These are phyloP conservation scores for Pseudopyricularia javanii DNA, from an alignment of 2,329 filamentous ascomycete species.

Conservation along the genomic window DNA sequence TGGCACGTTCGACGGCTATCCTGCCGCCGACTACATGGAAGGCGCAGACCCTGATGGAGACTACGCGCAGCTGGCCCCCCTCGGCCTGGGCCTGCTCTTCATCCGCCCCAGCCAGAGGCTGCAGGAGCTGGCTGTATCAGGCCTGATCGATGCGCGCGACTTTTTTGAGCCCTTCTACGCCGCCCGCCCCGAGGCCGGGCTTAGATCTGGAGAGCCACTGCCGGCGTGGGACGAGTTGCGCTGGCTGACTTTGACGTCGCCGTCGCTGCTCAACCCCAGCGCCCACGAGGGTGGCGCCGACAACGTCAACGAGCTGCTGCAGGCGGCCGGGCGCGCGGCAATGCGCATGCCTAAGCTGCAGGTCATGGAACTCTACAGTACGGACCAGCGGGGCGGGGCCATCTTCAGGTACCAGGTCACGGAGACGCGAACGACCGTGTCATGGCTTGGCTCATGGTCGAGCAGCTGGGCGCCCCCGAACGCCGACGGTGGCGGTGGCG, in stretches of 20 bases:
- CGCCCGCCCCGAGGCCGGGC: not conserved
- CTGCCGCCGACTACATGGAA: not conserved
- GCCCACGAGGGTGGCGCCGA: slow-evolving; percentile 8
- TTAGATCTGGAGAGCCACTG: not conserved
- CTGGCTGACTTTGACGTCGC: slow-evolving; percentile 13
- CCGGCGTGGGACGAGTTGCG: slow-evolving; percentile 12
- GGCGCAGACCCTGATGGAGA: not conserved
- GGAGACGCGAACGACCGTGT: slow-evolving; percentile 4
- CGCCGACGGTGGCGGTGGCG: not conserved
- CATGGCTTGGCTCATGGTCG: slow-evolving; percentile 9
- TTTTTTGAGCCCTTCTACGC: slow-evolving; percentile 12
- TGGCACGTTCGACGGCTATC: not conserved
- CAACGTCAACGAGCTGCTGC: slow-evolving; percentile 11
- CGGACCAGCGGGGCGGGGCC: slow-evolving; percentile 10
- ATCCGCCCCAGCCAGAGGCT: slow-evolving; percentile 4
- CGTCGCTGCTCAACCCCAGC: slow-evolving; percentile 5
- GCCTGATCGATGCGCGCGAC: slow-evolving; percentile 7
- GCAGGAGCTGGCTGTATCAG: slow-evolving; percentile 5
- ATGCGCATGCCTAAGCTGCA: slow-evolving; percentile 13
- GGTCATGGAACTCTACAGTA: slow-evolving; percentile 15
- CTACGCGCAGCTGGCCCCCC: not conserved
- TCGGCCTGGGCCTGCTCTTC: slow-evolving; percentile 2
- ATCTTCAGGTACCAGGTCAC: slow-evolving; percentile 13
- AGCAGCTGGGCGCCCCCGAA: not conserved
- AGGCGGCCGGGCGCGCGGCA: slow-evolving; percentile 10